These are phyloP conservation scores for Oldenlandia corymbosa DNA, from an alignment of 257 asterid species.

Conservation along the genomic window DNA sequence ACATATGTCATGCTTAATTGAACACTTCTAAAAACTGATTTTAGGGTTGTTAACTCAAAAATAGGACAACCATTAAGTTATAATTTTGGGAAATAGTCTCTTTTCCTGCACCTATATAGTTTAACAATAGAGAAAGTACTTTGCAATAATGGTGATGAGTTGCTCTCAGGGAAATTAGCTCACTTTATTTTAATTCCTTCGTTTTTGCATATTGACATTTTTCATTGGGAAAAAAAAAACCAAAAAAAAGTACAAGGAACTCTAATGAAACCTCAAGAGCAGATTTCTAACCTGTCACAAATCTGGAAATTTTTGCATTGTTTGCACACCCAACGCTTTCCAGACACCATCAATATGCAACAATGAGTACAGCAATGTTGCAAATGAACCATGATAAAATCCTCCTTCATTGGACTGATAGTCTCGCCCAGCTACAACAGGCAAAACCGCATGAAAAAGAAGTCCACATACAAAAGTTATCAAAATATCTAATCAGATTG, in stretches of 20 bases:
- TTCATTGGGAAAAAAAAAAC: neutral
- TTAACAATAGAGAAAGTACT: too few relatives aligned
- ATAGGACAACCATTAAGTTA: too few relatives aligned
- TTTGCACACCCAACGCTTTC: conserved; percentile 81
- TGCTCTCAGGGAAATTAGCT: neutral
- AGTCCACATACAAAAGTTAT: neutral
- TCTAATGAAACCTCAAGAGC: conserved; percentile 13
- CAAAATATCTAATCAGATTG: neutral
- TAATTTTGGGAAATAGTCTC: too few relatives aligned
- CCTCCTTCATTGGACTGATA: conserved; percentile 93
- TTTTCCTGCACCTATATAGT: too few relatives aligned
- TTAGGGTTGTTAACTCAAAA: neutral
- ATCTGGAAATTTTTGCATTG: conserved; percentile 86
- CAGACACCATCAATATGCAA: conserved; percentile 83
- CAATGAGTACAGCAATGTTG: conserved; percentile 90
- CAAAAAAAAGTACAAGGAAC: conserved; percentile 11
- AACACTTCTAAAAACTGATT: neutral
- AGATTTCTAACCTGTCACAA: conserved; percentile 64
- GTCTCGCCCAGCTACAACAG: conserved; percentile 88
- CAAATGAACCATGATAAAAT: conserved; percentile 97
- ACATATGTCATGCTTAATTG: neutral
- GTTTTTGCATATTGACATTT: neutral
- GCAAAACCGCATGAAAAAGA: conserved; percentile 14
- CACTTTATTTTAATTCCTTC: neutral
- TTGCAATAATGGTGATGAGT: neutral